A percentile compares a stretch with the other conserved stretches of the same genome.
Conservation (phyloP, 2,329 filamentous ascomycete species). For the Aspergillus puulaauensis region DNA sequence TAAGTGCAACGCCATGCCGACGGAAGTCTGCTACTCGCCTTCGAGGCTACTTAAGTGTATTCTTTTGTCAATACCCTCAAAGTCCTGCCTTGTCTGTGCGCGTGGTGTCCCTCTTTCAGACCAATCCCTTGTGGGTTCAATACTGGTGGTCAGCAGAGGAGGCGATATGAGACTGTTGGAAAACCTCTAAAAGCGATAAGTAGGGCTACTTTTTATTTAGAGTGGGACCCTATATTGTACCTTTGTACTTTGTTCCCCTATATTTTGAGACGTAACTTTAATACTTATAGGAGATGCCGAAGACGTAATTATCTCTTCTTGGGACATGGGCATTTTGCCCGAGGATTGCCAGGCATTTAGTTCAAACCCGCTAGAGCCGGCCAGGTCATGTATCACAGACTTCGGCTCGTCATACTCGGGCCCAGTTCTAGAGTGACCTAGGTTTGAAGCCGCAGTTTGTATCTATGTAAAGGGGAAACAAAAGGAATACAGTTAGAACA, state of each 20-base stretch:
- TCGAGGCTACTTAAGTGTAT: conserved; percentile 72
- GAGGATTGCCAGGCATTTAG: conserved; percentile 3
- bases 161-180: conserved; percentile 55
- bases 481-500: not conserved
- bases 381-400: conserved; percentile 87
- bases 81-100: conserved; percentile 78
- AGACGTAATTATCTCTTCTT: conserved; percentile 8
- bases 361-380: conserved; percentile 76
- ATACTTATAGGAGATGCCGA: conserved; percentile 1
- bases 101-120: conserved; percentile 72
- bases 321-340: conserved; percentile 10
- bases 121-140: conserved; percentile 66
- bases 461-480: conserved; percentile 24
- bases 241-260: conserved; percentile 10
- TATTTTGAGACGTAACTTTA: not conserved
- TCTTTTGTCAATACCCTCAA: conserved; percentile 55
- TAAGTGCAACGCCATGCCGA: not conserved
- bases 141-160: conserved; percentile 72
- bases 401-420: conserved; percentile 70
- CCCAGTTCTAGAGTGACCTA: conserved; percentile 26
- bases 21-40: conserved; percentile 53
- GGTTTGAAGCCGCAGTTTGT: conserved; percentile 24
- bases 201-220: not conserved
- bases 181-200: conserved; percentile 22
- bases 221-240: conserved; percentile 8